These are phyloP conservation scores for Trametes sp. DNA, from an alignment of 1,284 basidiomycete genomes.

Conservation along the genomic window DNA sequence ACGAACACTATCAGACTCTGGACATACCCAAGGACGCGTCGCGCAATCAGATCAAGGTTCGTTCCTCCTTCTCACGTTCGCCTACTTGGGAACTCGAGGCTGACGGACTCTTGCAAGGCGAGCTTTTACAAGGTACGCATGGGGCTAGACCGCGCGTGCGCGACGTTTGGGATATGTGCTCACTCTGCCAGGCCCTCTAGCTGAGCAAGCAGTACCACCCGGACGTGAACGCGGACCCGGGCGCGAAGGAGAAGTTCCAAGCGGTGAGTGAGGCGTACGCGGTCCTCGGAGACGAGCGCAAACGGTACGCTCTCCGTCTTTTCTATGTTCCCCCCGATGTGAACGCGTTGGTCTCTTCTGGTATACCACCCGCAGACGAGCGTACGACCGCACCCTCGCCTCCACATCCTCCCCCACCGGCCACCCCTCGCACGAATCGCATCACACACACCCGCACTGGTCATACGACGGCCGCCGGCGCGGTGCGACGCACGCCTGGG, in stretches of 20 bases:
- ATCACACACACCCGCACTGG: constrained; percentile 33
- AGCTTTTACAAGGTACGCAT: constrained; percentile 54
- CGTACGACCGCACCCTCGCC: constrained; percentile 45
- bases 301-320: constrained; percentile 50
- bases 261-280: constrained; percentile 58
- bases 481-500: constrained; percentile 52
- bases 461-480: constrained; percentile 40
- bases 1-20: constrained; percentile 52
- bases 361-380: constrained; percentile 36
- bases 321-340: too few species aligned
- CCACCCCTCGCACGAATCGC: constrained; percentile 25
- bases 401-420: constrained; percentile 6
- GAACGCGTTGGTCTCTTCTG: too few species aligned
- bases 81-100: too few species aligned
- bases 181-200: constrained; percentile 38
- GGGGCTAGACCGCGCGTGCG: too few species aligned
- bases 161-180: too few species aligned
- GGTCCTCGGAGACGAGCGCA: constrained; percentile 54
- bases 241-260: constrained; percentile 52
- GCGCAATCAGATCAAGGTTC: constrained; percentile 56
- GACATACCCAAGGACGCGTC: constrained; percentile 50
- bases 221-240: constrained; percentile 50
- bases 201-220: constrained; percentile 60
- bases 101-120: constrained; percentile 41
- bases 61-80: background rate